Percentiles rank a stretch among this genome's conserved stretches.
These are phyloP conservation scores for Cinchona pubescens DNA, from an alignment of 257 asterid species.

Conservation along the genomic window DNA sequence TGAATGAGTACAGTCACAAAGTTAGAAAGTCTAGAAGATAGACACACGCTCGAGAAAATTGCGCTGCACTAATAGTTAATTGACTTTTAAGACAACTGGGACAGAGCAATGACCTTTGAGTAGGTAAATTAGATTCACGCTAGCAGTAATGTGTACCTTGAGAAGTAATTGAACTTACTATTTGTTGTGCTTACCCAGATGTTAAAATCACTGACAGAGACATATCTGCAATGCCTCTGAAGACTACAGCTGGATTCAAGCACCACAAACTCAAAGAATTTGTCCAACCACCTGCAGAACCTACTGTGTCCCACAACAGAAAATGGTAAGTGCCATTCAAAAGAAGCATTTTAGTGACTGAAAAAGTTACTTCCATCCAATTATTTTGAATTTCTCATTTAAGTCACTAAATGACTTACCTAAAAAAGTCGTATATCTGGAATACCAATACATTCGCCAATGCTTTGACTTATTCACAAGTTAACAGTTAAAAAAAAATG, in stretches of 20 bases:
- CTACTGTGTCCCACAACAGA: slow-evolving; percentile 20
- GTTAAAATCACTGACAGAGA: slow-evolving; percentile 92
- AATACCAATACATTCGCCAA: not conserved
- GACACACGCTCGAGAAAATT: not conserved
- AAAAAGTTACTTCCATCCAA: not conserved
- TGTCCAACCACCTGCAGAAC: slow-evolving; percentile 53
- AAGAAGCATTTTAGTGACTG: not conserved
- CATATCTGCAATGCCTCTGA: slow-evolving; percentile 71
- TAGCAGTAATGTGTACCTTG: not conserved
- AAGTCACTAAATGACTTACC: not conserved
- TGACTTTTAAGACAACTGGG: not conserved
- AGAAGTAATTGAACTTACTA: slow-evolving; percentile 7
- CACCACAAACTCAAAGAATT: slow-evolving; percentile 78
- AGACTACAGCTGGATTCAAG: slow-evolving; percentile 92
- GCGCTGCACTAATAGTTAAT: not conserved
- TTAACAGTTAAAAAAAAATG: not conserved
- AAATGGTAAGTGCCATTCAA: slow-evolving; percentile 5
- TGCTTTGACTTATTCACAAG: not conserved
- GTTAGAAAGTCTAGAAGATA: not conserved
- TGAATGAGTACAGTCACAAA: not conserved
- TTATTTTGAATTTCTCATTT: not conserved
- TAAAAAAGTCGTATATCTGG: not conserved
- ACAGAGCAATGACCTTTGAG: not conserved
- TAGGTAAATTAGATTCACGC: not conserved
- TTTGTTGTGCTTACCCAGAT: slow-evolving; percentile 69